Percentiles rank a stretch among this genome's conserved stretches.
phyloP scores from a whole-genome alignment of 352 stramenopile species.

The Globisporangium mamillatum region DNA sequence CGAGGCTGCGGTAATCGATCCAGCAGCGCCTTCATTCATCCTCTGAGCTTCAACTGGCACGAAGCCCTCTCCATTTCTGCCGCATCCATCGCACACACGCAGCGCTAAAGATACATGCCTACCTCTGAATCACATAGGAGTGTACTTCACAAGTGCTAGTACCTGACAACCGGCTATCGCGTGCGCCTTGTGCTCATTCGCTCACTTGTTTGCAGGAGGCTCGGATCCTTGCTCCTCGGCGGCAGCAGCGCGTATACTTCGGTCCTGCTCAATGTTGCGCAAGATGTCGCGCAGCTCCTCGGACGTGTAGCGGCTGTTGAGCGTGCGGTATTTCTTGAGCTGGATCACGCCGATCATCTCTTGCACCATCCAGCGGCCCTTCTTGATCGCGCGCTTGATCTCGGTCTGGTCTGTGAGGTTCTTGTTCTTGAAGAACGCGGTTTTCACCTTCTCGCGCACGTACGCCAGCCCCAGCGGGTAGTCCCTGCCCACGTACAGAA shows the following conservation, averaged over 20 bases:
- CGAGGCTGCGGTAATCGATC: not conserved
- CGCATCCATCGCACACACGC: not conserved
- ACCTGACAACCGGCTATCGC: not conserved
- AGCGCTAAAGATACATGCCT: not conserved
- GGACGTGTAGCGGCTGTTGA: constrained; percentile 91
- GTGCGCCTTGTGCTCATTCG: not conserved
- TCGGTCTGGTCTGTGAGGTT: constrained; percentile 50
- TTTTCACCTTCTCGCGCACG: constrained; percentile 91
- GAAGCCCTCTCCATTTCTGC: not conserved
- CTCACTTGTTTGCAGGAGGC: not conserved
- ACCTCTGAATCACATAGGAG: not conserved
- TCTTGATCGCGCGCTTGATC: constrained; percentile 86
- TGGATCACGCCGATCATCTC: constrained; percentile 97
- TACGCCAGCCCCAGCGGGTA: constrained; percentile 93
- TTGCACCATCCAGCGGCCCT: constrained; percentile 91
- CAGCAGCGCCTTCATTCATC: not conserved
- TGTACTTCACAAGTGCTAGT: not conserved
- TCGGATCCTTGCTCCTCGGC: not conserved
- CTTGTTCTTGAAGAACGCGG: constrained; percentile 86
- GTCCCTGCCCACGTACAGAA: constrained; percentile 91
- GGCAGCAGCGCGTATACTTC: constrained; percentile 15
- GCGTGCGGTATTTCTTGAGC: constrained; percentile 96
- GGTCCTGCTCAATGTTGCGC: constrained; percentile 18
- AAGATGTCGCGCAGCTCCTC: constrained; percentile 59
- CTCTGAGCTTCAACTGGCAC: not conserved